Conservation (phyloP, 192 early-diverging fungal genomes). For the Backusella macrospora region DNA sequence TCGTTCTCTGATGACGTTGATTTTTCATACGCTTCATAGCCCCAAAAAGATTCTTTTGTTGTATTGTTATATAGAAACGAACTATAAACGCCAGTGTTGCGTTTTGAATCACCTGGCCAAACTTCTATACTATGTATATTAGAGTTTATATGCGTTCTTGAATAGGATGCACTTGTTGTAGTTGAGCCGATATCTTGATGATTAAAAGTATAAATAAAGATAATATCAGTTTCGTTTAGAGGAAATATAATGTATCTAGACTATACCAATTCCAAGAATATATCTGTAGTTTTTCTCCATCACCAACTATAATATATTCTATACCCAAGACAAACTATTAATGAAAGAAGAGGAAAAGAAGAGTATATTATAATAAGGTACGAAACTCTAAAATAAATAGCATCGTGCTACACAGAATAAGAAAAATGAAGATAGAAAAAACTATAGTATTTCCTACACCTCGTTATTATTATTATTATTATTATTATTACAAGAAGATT, state of each 20-base stretch:
- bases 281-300: not conserved
- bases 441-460: no score
- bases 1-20: not conserved
- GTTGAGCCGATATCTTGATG: not conserved
- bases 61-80: conserved; percentile 21
- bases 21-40: not conserved
- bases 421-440: no score
- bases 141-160: not conserved
- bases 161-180: conserved; percentile 5
- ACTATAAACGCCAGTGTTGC: conserved; percentile 90
- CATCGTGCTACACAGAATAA: not conserved
- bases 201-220: not conserved
- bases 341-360: not conserved
- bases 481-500: no score
- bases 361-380: not conserved
- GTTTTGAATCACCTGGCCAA: not conserved
- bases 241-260: not conserved
- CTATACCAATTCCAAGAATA: not conserved
- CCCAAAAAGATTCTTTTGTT: not conserved
- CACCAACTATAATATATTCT: not conserved
- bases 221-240: not conserved
- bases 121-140: not conserved
- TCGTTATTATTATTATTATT: no score
- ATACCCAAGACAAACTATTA: not conserved
- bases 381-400: not conserved